phyloP scores from a whole-genome alignment of 441 rosid genomes.

The Breynia disticha region DNA sequence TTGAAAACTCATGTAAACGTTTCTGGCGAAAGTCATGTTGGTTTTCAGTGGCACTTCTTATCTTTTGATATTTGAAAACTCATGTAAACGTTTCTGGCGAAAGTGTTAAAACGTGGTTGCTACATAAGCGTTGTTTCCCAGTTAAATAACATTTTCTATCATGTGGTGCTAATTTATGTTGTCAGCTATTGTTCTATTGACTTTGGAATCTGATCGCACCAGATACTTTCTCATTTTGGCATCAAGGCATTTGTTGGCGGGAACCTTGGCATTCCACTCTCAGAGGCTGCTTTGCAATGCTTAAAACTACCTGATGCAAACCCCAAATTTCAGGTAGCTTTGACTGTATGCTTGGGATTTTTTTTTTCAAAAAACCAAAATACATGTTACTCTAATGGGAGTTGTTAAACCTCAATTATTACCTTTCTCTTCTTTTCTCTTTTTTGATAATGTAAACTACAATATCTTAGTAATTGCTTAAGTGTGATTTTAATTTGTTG shows the following conservation, averaged over 20 bases:
- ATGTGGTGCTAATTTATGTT: no score
- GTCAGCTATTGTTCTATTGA: slow-evolving; percentile 1
- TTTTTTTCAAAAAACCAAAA: not conserved
- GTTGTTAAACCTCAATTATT: not conserved
- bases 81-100: no score
- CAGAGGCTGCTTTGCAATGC: slow-evolving; percentile 17
- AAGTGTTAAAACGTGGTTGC: no score
- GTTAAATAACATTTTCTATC: no score
- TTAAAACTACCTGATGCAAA: slow-evolving; percentile 11
- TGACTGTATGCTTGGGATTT: not conserved
- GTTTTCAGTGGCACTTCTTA: no score
- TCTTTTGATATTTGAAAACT: no score
- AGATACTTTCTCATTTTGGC: slow-evolving; percentile 27
- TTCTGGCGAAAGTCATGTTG: no score
- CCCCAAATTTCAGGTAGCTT: slow-evolving; percentile 19
- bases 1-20: no score
- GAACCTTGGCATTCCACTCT: slow-evolving; percentile 29
- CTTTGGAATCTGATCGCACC: slow-evolving; percentile 5
- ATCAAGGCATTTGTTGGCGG: slow-evolving; percentile 24
- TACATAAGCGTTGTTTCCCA: no score
- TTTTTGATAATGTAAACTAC: no score
- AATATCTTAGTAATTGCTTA: not conserved
- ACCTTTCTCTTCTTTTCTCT: no score
- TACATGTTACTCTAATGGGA: not conserved
- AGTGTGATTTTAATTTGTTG: not conserved